phyloP scores from a whole-genome alignment of 345 rosid species.

The Physaria fendleri region DNA sequence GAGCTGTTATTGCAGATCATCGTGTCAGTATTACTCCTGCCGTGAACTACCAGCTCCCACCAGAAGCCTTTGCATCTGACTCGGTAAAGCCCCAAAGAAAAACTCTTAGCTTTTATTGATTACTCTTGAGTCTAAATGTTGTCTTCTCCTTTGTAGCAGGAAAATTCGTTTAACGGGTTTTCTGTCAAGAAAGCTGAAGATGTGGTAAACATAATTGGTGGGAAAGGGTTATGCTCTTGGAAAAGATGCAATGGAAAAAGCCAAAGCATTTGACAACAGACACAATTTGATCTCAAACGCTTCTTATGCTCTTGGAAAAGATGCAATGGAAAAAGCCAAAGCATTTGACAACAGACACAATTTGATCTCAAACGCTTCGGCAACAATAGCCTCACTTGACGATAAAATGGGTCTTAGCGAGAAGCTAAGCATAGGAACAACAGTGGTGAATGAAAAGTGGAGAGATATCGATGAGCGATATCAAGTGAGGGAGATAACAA shows the following conservation, averaged over 20 bases:
- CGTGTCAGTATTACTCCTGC: slow-evolving; percentile 58
- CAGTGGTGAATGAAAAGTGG: slow-evolving; percentile 64
- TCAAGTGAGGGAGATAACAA: slow-evolving; percentile 91
- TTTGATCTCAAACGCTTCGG: slow-evolving; percentile 72
- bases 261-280: slow-evolving; percentile 75
- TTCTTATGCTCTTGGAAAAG: slow-evolving; percentile 90
- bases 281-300: slow-evolving; percentile 81
- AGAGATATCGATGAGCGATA: slow-evolving; percentile 84
- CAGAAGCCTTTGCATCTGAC: slow-evolving; percentile 48
- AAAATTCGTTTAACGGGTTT: slow-evolving; percentile 44
- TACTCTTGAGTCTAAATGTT: background rate
- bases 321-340: slow-evolving; percentile 80
- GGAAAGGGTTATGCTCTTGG: slow-evolving; percentile 69
- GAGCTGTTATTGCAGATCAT: slow-evolving; percentile 80
- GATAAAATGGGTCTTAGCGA: slow-evolving; percentile 73
- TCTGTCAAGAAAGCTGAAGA: slow-evolving; percentile 82
- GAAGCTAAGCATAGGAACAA: slow-evolving; percentile 68
- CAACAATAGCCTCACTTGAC: slow-evolving; percentile 74
- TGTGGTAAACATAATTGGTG: slow-evolving; percentile 77
- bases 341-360: slow-evolving; percentile 79
- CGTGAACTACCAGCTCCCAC: slow-evolving; percentile 74
- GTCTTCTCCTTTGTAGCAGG: slow-evolving; percentile 33
- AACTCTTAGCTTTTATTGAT: background rate
- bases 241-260: slow-evolving; percentile 79
- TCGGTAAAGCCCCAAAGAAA: slow-evolving; percentile 17